A percentile compares a stretch with the other conserved stretches of the same genome.
Conservation (phyloP, 2,329 filamentous ascomycete genomes). For the Colletotrichum echinochloae region DNA sequence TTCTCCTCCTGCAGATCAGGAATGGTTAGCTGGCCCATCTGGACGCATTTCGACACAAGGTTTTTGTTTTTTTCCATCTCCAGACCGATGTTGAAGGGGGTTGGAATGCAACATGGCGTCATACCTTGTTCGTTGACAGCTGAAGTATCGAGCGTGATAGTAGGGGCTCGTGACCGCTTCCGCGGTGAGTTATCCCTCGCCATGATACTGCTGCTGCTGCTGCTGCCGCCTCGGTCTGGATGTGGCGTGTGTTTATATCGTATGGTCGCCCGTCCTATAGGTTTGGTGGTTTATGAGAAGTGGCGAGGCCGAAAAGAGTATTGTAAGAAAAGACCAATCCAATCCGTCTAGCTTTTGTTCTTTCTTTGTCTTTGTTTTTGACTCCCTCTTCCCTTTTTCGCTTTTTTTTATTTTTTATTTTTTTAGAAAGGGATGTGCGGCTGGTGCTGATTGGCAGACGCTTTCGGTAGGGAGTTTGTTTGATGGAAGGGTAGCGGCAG, state of each 20-base stretch:
- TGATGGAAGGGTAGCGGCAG: conserved; percentile 3
- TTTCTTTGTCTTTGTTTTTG: not conserved
- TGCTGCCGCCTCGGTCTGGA: not conserved
- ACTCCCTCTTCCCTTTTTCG: not conserved
- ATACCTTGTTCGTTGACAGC: conserved; percentile 42
- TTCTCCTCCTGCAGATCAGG: conserved; percentile 22
- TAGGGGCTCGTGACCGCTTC: conserved; percentile 39
- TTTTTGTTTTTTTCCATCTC: not conserved
- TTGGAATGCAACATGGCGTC: conserved; percentile 25
- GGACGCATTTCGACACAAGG: not conserved
- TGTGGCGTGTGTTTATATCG: not conserved
- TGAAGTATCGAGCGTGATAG: conserved; percentile 42
- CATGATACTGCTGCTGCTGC: conserved; percentile 11
- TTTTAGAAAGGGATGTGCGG: not conserved
- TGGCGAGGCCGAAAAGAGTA: not conserved
- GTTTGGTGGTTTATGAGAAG: not conserved
- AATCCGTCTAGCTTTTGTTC: not conserved
- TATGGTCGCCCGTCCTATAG: not conserved
- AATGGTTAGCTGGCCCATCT: conserved; percentile 22
- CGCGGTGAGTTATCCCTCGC: conserved; percentile 27
- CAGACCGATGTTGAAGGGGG: conserved; percentile 14
- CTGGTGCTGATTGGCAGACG: not conserved
- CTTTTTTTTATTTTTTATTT: no score
- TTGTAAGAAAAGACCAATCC: not conserved
- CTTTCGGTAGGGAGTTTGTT: not conserved